Conservation (phyloP, 257 asterid species). For the Nicotiana obtusifolia region DNA sequence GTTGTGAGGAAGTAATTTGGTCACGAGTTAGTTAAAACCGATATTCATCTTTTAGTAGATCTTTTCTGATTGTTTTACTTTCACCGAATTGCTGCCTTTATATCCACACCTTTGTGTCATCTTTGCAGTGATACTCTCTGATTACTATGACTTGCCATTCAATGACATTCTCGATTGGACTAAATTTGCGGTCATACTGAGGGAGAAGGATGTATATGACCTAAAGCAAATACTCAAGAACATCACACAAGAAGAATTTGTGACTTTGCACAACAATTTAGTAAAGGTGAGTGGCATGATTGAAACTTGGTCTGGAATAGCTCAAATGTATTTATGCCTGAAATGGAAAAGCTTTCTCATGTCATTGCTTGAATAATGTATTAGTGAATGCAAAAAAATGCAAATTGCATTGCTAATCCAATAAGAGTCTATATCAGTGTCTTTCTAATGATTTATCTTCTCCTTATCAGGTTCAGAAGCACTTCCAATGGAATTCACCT, state of each 20-base stretch:
- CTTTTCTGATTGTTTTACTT: slow-evolving; percentile 3
- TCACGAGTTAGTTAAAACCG: neutral
- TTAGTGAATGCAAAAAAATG: neutral
- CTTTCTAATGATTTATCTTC: neutral
- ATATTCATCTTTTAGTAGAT: no score
- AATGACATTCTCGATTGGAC: slow-evolving; percentile 82
- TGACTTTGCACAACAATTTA: slow-evolving; percentile 71
- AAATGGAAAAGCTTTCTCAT: neutral
- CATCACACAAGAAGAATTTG: slow-evolving; percentile 66
- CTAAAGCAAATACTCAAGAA: slow-evolving; percentile 84
- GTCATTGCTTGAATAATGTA: neutral
- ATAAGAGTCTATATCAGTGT: no score
- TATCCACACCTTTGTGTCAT: slow-evolving; percentile 14
- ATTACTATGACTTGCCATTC: slow-evolving; percentile 95
- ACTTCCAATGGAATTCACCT: slow-evolving; percentile 94
- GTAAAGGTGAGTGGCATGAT: slow-evolving; percentile 56
- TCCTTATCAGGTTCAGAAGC: slow-evolving; percentile 67
- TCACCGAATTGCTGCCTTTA: neutral
- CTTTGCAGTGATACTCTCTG: slow-evolving; percentile 81
- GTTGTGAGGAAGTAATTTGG: neutral
- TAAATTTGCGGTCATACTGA: slow-evolving; percentile 67
- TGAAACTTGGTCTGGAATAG: neutral
- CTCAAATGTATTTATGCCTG: neutral
- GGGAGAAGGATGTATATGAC: slow-evolving; percentile 86
- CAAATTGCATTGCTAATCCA: no score